Base-by-base conservation (phyloP, 441 rosid species). In the Hura crepitans region DNA sequence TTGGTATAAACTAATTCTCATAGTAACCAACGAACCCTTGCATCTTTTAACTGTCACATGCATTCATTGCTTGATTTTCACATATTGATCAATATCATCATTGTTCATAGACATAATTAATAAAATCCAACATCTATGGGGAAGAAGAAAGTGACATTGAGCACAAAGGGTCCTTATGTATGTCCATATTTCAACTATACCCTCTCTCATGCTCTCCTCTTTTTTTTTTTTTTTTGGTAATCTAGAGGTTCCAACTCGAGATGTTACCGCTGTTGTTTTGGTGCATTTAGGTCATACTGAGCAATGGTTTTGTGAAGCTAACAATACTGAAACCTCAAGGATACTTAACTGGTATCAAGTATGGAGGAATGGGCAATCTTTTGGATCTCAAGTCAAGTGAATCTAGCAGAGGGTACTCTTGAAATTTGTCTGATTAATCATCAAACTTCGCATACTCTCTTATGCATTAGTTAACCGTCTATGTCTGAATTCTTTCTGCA, bases 311-410 rank as follows among this genome's bases (percentile, higher is more conserved):
- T 63, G 79, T 69, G 50, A 63, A 62, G 70, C 80, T 82, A 14
- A 74, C 83, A 2, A 59, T 80, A 42, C 63, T 71, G 56, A 82
- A 76, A 63, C 74, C 82, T 56, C 74, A 69, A 49, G 85, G 83
- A 12, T 66, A 47, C 66, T n/a, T 82, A 30, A 67, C 72, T 50
- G 76, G 82, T 9, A 57, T 80, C 1, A 72, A 78, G 56, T 82
- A 82, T 72, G 80, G 82, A 42, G 83, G 82, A 58, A 43, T 78
- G 74, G 81, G 71, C 66, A 80, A 76, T 62, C 67, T 83, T 63
- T 71, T 83, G 51, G 81, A 83, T 62, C 72, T 70, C 43, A 69
- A 78, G 51, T 76, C 79, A 43, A 68, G 63, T 66, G 79, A 72
- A 74, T 80, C 81, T 5, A 70, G 69, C 70, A 72, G 84, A 77